These are phyloP conservation scores for Lactifluus volemus DNA, from an alignment of 768 basidiomycete genomes.

Conservation along the genomic window DNA sequence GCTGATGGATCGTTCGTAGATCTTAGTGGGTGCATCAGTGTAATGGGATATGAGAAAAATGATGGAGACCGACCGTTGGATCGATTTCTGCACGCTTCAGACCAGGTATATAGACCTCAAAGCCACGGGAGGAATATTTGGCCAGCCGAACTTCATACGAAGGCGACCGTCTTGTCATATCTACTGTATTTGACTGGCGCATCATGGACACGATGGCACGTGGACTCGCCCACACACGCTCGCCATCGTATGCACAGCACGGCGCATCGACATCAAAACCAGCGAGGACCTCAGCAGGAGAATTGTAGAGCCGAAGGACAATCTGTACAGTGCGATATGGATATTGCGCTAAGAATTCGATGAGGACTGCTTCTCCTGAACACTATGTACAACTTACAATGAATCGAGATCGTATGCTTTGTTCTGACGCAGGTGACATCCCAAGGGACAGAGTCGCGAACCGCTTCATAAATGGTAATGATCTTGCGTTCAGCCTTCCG, in stretches of 20 bases:
- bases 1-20: constrained; percentile 49
- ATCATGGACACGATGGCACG: constrained; percentile 53
- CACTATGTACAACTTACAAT: constrained; percentile 33
- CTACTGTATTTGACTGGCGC: constrained; percentile 57
- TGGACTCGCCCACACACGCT: constrained; percentile 52
- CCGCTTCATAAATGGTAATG: constrained; percentile 49
- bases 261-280: constrained; percentile 63
- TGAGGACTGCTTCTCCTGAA: neutral
- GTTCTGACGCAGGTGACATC: constrained; percentile 59
- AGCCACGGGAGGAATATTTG: constrained; percentile 47
- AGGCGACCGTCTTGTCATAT: constrained; percentile 53
- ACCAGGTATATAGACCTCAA: constrained; percentile 49
- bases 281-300: constrained; percentile 56
- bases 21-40: constrained; percentile 28
- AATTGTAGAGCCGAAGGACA: constrained; percentile 52
- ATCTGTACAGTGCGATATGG: constrained; percentile 62
- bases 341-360: constrained; percentile 41
- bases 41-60: neutral
- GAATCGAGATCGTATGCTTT: constrained; percentile 57
- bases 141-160: constrained; percentile 56
- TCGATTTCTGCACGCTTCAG: constrained; percentile 45
- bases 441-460: constrained; percentile 59
- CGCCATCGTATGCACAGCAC: constrained; percentile 47
- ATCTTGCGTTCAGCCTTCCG: constrained; percentile 53
- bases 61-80: constrained; percentile 38